Evolutionary conservation across 208 protist genomes (phyloP), one percentile per base, ranked within the genome.

Genomic region (Acanthamoeba culbertsoni): DNA sequence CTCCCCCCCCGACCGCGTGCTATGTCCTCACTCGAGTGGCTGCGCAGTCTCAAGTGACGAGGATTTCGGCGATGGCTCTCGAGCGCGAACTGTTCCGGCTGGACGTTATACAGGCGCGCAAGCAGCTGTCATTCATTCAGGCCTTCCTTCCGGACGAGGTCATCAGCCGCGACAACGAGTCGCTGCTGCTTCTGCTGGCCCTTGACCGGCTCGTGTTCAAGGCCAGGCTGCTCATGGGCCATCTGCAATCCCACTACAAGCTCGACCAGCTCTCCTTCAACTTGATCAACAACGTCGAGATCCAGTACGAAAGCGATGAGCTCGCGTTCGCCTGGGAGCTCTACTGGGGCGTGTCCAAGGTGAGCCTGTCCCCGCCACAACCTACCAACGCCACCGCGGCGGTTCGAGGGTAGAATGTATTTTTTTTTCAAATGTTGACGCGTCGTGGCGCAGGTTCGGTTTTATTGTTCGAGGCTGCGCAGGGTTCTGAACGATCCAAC

Each of bases 211-310:
- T 92, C 10, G 40, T 92, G 42, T 45, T 73, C 59, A 92, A 92
- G 40, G 8, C 88, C 88, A 79, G 51, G 31, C 48, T 92, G 31
- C 28, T 92, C 8, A 79, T 79, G 37, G 51, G 51, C 14, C 63
- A 82, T 45, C 51, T 92, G 88, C 62, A 92, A 46, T 40, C 42
- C 40, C 51, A 71, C 37, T 92, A 92, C 88, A 92, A 92, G 48
- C 63, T 92, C 40, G 88, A 92, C 28, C 88, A 92, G 51, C 42
- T 92, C 18, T 92, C 88, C 33, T 92, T 92, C 88, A 92, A 92
- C 43, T 62, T 92, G 35, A 92, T 92, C 63, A 73, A 92, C 48
- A n/a, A 73, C 37, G 88, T 92, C 62, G 88, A 92, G 37, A 16
- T 92, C 14, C 65, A 45, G 40, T 48, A 91, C 84, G 48, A 20